Percentiles rank a stretch among this genome's conserved stretches.
phyloP scores from a whole-genome alignment of 2,329 filamentous ascomycete genomes.

The Penicillium oxalicum region DNA sequence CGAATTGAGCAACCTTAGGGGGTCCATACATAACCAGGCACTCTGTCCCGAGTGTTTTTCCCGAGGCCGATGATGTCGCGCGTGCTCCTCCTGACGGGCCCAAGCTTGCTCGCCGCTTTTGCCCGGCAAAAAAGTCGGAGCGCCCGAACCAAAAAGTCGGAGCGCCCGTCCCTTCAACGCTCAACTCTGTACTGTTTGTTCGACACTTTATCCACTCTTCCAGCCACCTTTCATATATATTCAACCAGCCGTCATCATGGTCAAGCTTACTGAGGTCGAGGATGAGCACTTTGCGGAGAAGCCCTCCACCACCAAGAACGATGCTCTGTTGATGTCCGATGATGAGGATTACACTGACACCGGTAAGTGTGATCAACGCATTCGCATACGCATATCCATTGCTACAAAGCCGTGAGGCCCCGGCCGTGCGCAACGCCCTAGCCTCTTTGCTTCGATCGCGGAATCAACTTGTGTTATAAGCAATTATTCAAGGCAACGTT shows the following conservation, averaged over 20 bases:
- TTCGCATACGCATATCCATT: constrained; percentile 2
- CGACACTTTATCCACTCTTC: constrained; percentile 4
- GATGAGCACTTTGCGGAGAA: constrained; percentile 85
- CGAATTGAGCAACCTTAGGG: too few species aligned
- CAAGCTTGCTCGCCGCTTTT: constrained; percentile 33
- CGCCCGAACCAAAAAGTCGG: constrained; percentile 34
- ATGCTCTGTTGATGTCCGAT: constrained; percentile 45
- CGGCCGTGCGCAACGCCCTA: too few species aligned
- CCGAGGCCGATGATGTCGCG: constrained; percentile 4
- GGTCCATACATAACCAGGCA: too few species aligned
- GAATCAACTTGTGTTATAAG: too few species aligned
- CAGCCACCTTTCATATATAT: constrained; percentile 1
- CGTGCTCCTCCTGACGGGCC: constrained; percentile 12
- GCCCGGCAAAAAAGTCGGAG: constrained; percentile 38
- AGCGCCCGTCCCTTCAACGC: constrained; percentile 23
- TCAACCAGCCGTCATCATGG: constrained; percentile 55
- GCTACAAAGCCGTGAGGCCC: too few species aligned
- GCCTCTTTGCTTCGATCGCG: too few species aligned
- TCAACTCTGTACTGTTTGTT: constrained; percentile 7
- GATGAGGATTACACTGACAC: constrained; percentile 86
- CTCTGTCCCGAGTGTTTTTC: not conserved
- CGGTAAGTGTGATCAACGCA: constrained; percentile 52
- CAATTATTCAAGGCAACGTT: too few species aligned
- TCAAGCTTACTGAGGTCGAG: constrained; percentile 92
- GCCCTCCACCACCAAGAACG: constrained; percentile 55